These are phyloP conservation scores for Tulasnella sp. DNA, from an alignment of 768 basidiomycete genomes.

Conservation along the genomic window DNA sequence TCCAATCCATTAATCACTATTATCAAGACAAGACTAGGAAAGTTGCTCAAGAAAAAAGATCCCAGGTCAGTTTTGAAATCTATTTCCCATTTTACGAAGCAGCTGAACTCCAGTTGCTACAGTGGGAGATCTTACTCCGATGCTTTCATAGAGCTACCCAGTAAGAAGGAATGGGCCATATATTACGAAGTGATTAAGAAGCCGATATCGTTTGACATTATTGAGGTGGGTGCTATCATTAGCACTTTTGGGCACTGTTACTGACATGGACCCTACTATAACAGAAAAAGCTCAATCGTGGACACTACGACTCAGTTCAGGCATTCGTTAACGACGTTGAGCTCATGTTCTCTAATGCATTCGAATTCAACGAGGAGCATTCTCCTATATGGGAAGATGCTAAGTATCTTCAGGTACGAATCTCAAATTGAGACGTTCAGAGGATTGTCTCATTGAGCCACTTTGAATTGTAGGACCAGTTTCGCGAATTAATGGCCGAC, in stretches of 20 bases:
- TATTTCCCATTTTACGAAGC: background rate
- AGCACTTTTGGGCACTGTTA: background rate
- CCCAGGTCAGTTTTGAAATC: slow-evolving; percentile 37
- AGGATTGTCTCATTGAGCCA: slow-evolving; percentile 1
- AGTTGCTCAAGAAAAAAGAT: slow-evolving; percentile 59
- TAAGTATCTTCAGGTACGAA: slow-evolving; percentile 44
- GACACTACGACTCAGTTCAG: slow-evolving; percentile 52
- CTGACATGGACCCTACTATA: background rate
- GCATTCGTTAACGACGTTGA: slow-evolving; percentile 81
- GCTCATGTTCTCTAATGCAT: slow-evolving; percentile 79
- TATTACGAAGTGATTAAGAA: slow-evolving; percentile 72
- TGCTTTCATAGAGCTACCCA: slow-evolving; percentile 77
- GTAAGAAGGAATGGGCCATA: slow-evolving; percentile 59
- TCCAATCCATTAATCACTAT: slow-evolving; percentile 11
- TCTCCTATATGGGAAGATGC: slow-evolving; percentile 77
- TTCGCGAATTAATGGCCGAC: slow-evolving; percentile 64
- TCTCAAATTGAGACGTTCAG: background rate
- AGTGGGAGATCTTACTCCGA: slow-evolving; percentile 57
- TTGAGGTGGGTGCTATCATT: slow-evolving; percentile 43
- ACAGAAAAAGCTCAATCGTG: slow-evolving; percentile 69
- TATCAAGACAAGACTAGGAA: slow-evolving; percentile 54
- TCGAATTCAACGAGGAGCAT: slow-evolving; percentile 77
- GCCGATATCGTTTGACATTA: slow-evolving; percentile 64
- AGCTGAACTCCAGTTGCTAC: background rate
- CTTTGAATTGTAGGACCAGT: slow-evolving; percentile 43